Evolutionary conservation across 75 land plant genomes (phyloP).

Genomic region (Chamaecyparis obtusa): DNA sequence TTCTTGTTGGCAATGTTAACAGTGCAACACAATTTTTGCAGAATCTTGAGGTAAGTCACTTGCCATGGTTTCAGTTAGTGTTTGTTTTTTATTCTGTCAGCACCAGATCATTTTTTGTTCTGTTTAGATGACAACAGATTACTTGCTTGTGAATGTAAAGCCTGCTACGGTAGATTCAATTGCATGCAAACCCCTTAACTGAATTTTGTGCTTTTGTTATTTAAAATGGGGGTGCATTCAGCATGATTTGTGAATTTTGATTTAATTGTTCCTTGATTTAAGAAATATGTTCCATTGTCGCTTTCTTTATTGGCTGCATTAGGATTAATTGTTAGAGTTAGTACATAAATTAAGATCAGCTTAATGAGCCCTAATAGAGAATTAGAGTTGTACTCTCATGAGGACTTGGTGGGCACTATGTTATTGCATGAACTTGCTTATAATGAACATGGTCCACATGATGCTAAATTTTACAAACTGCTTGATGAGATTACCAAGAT

Average conservation of each 20-base stretch:
- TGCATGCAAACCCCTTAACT: background rate
- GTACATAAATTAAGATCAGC: conserved; percentile 66
- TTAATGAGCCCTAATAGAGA: conserved; percentile 64
- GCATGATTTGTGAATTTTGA: background rate
- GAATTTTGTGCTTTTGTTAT: background rate
- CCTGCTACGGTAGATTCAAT: no score
- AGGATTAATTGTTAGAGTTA: conserved; percentile 75
- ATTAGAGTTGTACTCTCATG: conserved; percentile 61
- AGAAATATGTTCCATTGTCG: background rate
- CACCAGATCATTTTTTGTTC: no score
- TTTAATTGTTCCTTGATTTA: background rate
- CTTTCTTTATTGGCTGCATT: conserved; percentile 28
- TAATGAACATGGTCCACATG: conserved; percentile 74
- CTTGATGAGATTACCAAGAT: conserved; percentile 92
- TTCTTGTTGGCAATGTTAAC: no score
- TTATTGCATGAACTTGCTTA: conserved; percentile 94
- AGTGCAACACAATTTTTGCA: no score
- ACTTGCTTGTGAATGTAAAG: no score
- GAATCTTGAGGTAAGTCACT: no score
- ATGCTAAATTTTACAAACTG: conserved; percentile 80
- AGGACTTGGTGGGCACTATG: conserved; percentile 87
- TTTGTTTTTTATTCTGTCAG: no score
- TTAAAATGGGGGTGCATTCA: background rate
- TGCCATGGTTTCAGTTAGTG: no score
- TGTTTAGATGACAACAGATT: no score